Percentiles rank a stretch among this genome's conserved stretches.
These are phyloP conservation scores for Stramenopiles sp. DNA, from an alignment of 352 stramenopile species.

Conservation along the genomic window DNA sequence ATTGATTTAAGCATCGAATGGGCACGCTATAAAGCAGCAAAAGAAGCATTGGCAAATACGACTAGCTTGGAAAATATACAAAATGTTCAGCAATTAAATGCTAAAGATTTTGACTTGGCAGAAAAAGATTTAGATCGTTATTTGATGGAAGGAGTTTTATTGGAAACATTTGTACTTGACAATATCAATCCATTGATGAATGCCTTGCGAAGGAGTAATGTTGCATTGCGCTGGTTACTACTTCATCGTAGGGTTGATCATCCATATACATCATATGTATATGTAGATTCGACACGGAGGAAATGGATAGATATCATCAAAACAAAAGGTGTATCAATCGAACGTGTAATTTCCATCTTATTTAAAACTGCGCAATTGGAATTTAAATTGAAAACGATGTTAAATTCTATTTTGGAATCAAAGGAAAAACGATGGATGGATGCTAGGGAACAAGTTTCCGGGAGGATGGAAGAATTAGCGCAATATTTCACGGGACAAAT, in stretches of 20 bases:
- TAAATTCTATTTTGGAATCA: slow-evolving; percentile 54
- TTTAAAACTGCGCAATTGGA: slow-evolving; percentile 78
- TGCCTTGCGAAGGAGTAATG: slow-evolving; percentile 67
- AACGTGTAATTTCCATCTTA: slow-evolving; percentile 66
- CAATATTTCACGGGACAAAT: slow-evolving; percentile 81
- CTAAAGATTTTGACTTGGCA: slow-evolving; percentile 48
- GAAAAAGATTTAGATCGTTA: slow-evolving; percentile 69
- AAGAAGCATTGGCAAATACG: slow-evolving; percentile 61
- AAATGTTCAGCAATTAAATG: slow-evolving; percentile 62
- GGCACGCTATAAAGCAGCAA: slow-evolving; percentile 59
- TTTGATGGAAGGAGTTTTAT: slow-evolving; percentile 66
- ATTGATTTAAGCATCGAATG: slow-evolving; percentile 76
- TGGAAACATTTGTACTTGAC: slow-evolving; percentile 74
- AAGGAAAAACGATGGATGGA: slow-evolving; percentile 71
- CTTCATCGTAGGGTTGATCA: slow-evolving; percentile 49
- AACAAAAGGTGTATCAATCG: slow-evolving; percentile 9
- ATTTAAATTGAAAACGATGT: slow-evolving; percentile 78
- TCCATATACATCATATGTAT: background rate
- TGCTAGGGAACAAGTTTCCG: slow-evolving; percentile 56
- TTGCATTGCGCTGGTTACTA: slow-evolving; percentile 74
- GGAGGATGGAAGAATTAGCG: slow-evolving; percentile 71
- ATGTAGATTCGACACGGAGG: background rate
- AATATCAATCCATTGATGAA: slow-evolving; percentile 68
- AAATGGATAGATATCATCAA: background rate
- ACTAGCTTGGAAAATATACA: slow-evolving; percentile 57